Percentiles rank a stretch among this genome's conserved stretches.
phyloP scores from a whole-genome alignment of 2,329 filamentous ascomycete genomes.

The Chaetomium globosum region DNA sequence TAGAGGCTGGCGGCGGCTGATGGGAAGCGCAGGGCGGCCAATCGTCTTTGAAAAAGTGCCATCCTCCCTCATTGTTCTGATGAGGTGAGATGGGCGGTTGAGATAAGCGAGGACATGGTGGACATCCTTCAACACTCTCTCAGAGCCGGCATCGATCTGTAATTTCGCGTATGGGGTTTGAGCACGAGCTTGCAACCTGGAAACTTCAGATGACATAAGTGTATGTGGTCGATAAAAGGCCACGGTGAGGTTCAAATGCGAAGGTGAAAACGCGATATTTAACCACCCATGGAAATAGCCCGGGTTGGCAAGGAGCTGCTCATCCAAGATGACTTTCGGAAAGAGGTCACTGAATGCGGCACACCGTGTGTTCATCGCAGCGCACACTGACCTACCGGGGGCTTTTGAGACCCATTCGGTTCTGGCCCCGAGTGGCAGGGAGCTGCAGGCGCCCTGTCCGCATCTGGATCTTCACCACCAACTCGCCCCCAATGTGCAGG shows the following conservation, averaged over 20 bases:
- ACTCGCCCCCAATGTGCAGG: not conserved
- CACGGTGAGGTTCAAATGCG: not conserved
- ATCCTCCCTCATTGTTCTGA: not conserved
- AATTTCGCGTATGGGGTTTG: not conserved
- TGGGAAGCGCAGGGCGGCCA: constrained; percentile 7
- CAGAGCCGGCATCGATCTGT: not conserved
- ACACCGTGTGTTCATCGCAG: constrained; percentile 1
- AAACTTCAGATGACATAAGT: not conserved
- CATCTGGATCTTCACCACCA: constrained; percentile 17
- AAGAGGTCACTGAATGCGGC: not conserved
- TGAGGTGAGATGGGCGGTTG: constrained; percentile 10
- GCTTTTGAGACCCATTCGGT: not conserved
- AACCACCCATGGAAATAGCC: not conserved
- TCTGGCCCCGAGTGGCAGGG: constrained; percentile 2
- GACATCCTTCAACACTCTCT: not conserved
- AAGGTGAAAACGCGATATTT: not conserved
- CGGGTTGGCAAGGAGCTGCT: not conserved
- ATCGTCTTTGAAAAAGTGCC: not conserved
- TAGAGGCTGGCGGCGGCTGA: constrained; percentile 11
- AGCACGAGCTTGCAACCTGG: too few species aligned
- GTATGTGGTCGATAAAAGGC: not conserved
- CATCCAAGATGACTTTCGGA: not conserved
- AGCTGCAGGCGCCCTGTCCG: constrained; percentile 3
- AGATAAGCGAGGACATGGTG: not conserved
- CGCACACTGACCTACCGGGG: not conserved